phyloP scores from a whole-genome alignment of 805 yeast species.

The Kluyveromyces siamensis region DNA sequence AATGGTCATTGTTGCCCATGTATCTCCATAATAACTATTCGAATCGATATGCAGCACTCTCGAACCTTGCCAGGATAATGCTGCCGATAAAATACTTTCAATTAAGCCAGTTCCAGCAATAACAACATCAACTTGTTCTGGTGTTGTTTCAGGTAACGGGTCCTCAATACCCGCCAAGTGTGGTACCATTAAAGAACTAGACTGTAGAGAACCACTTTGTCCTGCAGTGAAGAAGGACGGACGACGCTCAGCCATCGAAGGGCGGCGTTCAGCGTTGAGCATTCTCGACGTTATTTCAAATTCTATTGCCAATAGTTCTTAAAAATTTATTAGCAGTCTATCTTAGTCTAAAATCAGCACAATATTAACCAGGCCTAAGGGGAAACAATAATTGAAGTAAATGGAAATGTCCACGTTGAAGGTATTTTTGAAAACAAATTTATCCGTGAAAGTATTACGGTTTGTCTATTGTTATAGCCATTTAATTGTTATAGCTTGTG shows the following conservation, averaged over 20 bases:
- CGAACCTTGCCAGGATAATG: constrained; percentile 98
- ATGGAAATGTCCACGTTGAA: too few species aligned
- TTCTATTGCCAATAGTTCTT: neutral
- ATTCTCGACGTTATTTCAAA: constrained; percentile 6
- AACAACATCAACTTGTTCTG: constrained; percentile 77
- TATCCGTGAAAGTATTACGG: too few species aligned
- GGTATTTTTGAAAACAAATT: too few species aligned
- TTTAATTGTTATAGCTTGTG: too few species aligned
- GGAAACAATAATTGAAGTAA: too few species aligned
- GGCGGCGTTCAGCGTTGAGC: constrained; percentile 38
- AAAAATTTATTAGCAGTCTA: neutral
- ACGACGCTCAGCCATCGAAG: constrained; percentile 61
- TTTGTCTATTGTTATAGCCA: too few species aligned
- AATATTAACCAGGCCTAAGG: neutral
- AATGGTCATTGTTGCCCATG: constrained; percentile 73
- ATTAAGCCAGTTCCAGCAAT: constrained; percentile 89
- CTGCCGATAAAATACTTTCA: constrained; percentile 85
- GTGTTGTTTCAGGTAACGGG: constrained; percentile 49
- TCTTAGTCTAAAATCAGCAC: neutral
- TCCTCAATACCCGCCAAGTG: constrained; percentile 71
- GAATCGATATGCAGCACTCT: constrained; percentile 83
- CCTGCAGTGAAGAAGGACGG: constrained; percentile 36
- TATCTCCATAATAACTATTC: constrained; percentile 82
- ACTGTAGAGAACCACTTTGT: constrained; percentile 10
- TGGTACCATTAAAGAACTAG: constrained; percentile 40